Evolutionary conservation across 2,329 filamentous ascomycete genomes (phyloP).

Genomic region (Trichothecium sympodiale): DNA sequence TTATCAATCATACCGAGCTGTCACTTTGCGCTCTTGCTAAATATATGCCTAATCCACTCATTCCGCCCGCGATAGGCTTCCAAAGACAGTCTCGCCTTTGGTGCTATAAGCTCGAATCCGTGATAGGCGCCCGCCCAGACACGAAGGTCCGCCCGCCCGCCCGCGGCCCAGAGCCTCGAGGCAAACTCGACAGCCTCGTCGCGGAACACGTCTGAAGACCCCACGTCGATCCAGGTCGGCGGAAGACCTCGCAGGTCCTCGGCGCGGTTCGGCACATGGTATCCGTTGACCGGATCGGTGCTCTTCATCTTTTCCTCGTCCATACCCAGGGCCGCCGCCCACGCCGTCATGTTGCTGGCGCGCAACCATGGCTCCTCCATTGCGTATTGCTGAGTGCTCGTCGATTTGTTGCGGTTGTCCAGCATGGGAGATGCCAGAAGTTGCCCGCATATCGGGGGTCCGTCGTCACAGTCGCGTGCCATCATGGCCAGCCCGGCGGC

Average conservation of each 20-base stretch:
- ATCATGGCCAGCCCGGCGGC: conserved; percentile 25
- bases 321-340: conserved; percentile 27
- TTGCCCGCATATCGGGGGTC: conserved; percentile 21
- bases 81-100: no score
- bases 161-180: conserved; percentile 21
- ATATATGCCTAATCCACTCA: no score
- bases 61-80: no score
- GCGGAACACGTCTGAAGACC: conserved; percentile 25
- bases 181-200: conserved; percentile 22
- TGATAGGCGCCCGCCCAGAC: conserved; percentile 30
- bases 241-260: conserved; percentile 26
- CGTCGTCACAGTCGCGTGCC: conserved; percentile 18
- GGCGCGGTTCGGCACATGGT: conserved; percentile 17
- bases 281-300: conserved; percentile 15
- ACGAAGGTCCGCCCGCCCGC: conserved; percentile 30
- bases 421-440: conserved; percentile 36
- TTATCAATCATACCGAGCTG: no score
- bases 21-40: no score
- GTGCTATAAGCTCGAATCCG: conserved; percentile 18
- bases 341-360: conserved; percentile 27
- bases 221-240: conserved; percentile 29
- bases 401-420: conserved; percentile 27
- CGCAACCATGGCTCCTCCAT: conserved; percentile 22
- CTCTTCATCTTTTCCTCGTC: conserved; percentile 19
- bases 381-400: conserved; percentile 19